Conservation (phyloP, 2,329 filamentous ascomycete genomes). For the Penicillium sp. region DNA sequence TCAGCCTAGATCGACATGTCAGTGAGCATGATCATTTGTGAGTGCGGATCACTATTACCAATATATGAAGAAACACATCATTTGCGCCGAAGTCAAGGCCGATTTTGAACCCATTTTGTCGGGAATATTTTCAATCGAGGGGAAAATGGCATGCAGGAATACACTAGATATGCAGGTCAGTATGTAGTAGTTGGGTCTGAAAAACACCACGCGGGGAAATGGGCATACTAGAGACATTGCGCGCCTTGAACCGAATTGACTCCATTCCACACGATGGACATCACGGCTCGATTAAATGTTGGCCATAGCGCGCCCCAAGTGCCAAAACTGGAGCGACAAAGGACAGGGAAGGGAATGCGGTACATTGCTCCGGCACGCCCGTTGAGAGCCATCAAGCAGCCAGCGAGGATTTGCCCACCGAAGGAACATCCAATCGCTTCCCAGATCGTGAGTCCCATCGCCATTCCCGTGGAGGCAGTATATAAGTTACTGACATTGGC, state of each 20-base stretch:
- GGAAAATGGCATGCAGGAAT: conserved; percentile 47
- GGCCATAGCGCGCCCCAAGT: conserved; percentile 50
- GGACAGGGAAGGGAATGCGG: conserved; percentile 46
- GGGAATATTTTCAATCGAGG: conserved; percentile 41
- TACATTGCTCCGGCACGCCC: conserved; percentile 48
- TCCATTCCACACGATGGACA: conserved; percentile 51
- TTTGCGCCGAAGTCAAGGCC: conserved; percentile 42
- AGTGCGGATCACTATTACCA: conserved; percentile 25
- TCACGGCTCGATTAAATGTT: conserved; percentile 39
- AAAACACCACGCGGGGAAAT: not conserved
- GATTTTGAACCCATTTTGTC: conserved; percentile 45
- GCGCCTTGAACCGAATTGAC: conserved; percentile 43
- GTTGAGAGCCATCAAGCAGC: conserved; percentile 42
- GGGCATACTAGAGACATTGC: conserved; percentile 37
- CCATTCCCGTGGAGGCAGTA: conserved; percentile 41
- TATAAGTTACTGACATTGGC: conserved; percentile 45
- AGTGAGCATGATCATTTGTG: not conserved
- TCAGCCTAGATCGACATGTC: conserved; percentile 18
- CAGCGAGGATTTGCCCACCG: conserved; percentile 43
- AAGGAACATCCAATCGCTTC: conserved; percentile 47
- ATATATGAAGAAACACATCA: conserved; percentile 47
- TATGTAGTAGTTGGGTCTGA: not conserved
- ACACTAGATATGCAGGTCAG: conserved; percentile 20
- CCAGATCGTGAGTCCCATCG: conserved; percentile 53
- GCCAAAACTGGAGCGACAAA: conserved; percentile 47